Conservation (phyloP, 1,284 basidiomycete species). For the Clitocybe nebularis region DNA sequence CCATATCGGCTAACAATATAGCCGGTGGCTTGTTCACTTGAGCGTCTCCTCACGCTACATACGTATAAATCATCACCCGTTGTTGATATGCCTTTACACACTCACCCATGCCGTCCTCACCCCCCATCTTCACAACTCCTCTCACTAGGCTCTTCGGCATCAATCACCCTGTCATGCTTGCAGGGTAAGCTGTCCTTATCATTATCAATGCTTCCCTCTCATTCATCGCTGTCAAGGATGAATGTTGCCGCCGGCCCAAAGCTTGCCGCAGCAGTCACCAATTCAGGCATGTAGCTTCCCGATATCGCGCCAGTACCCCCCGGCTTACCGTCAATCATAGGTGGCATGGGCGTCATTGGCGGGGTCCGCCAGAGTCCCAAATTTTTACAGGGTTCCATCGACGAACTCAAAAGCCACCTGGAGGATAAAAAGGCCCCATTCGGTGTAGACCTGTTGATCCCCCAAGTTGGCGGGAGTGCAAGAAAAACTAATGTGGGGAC, state of each 20-base stretch:
- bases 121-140: constrained; percentile 56
- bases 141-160: constrained; percentile 72
- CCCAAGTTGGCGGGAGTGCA: constrained; percentile 74
- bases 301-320: not conserved
- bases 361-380: constrained; percentile 71
- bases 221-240: constrained; percentile 48
- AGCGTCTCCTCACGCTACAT: not conserved
- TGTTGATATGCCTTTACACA: constrained; percentile 7
- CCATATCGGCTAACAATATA: too few relatives aligned
- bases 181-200: constrained; percentile 26
- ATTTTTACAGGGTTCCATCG: constrained; percentile 57
- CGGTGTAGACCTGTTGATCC: constrained; percentile 78
- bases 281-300: constrained; percentile 46
- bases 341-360: constrained; percentile 83
- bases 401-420: constrained; percentile 67
- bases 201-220: not conserved
- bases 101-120: constrained; percentile 49
- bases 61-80: constrained; percentile 8
- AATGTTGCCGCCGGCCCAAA: constrained; percentile 80
- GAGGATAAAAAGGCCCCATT: constrained; percentile 77
- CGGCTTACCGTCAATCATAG: constrained; percentile 23
- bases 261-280: constrained; percentile 76
- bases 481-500: constrained; percentile 72
- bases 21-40: constrained; percentile 9
- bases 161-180: constrained; percentile 77